phyloP scores from a whole-genome alignment of 257 asterid genomes.

The Penstemon eatonii region DNA sequence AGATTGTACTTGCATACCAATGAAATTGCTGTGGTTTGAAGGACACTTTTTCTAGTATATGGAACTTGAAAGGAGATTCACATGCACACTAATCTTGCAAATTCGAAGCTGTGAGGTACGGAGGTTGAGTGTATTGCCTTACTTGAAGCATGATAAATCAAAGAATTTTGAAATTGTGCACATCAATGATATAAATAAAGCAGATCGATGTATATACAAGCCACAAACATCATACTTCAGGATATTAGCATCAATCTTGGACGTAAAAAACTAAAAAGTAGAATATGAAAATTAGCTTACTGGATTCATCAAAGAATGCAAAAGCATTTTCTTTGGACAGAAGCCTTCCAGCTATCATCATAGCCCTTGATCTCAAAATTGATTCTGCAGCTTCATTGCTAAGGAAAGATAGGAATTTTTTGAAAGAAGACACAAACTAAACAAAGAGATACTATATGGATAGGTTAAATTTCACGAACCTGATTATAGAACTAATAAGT shows the following conservation, averaged over 20 bases:
- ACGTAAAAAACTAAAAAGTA: conserved; percentile 2
- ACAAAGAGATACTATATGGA: conserved; percentile 11
- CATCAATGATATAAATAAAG: conserved; percentile 12
- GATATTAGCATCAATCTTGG: conserved; percentile 11
- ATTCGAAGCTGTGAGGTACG: not conserved
- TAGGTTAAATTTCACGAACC: conserved; percentile 41
- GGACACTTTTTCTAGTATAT: conserved; percentile 10
- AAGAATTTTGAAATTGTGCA: not conserved
- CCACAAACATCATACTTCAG: not conserved
- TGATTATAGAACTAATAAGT: conserved; percentile 81
- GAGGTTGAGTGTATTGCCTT: not conserved
- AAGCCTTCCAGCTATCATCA: conserved; percentile 91
- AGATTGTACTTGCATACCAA: not conserved
- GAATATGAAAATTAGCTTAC: conserved; percentile 44
- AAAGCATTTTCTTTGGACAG: conserved; percentile 78
- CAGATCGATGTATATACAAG: not conserved
- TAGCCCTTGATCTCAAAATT: conserved; percentile 82
- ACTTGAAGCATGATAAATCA: not conserved
- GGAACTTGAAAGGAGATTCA: not conserved
- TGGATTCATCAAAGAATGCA: conserved; percentile 60
- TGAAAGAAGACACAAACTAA: conserved; percentile 16
- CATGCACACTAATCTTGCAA: conserved; percentile 14
- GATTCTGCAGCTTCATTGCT: conserved; percentile 76
- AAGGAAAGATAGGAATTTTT: conserved; percentile 19
- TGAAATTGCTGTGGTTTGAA: not conserved